These are phyloP conservation scores for Misopates orontium DNA, from an alignment of 257 asterid genomes.

Conservation along the genomic window DNA sequence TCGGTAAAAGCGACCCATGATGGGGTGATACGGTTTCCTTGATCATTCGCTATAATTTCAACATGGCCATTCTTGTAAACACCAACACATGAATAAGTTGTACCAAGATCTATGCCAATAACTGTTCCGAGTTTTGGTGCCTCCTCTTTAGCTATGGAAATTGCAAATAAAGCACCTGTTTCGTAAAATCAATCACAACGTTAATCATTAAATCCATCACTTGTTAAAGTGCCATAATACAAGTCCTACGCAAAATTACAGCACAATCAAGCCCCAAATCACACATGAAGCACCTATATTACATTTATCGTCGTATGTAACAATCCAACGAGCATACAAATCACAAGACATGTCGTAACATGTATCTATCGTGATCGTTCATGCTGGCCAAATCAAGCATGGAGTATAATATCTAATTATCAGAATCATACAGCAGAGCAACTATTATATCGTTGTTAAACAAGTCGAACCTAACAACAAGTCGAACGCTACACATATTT, in stretches of 20 bases:
- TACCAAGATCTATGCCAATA: constrained; percentile 75
- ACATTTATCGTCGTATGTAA: not conserved
- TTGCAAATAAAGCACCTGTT: constrained; percentile 56
- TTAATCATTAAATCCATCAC: constrained; percentile 11
- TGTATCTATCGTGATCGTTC: too few relatives aligned
- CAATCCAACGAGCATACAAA: not conserved
- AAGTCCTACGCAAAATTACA: too few relatives aligned
- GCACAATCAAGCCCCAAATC: too few relatives aligned
- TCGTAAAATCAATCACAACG: constrained; percentile 13
- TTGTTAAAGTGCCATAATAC: too few relatives aligned
- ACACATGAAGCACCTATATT: too few relatives aligned
- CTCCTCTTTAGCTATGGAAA: constrained; percentile 58
- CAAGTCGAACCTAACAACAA: too few relatives aligned
- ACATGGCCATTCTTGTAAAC: constrained; percentile 75
- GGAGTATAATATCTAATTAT: too few relatives aligned
- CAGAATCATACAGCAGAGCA: not conserved
- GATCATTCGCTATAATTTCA: constrained; percentile 76
- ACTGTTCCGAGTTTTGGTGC: constrained; percentile 63
- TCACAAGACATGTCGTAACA: too few relatives aligned
- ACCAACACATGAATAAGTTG: constrained; percentile 83
- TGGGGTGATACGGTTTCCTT: constrained; percentile 80
- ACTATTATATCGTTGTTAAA: too few relatives aligned
- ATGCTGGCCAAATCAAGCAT: too few relatives aligned
- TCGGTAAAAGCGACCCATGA: constrained; percentile 82
- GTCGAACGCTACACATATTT: too few relatives aligned